A percentile compares a stretch with the other conserved stretches of the same genome.
Evolutionary conservation across 148 eudicot genomes (phyloP).

Genomic region (Cornus controversa): DNA sequence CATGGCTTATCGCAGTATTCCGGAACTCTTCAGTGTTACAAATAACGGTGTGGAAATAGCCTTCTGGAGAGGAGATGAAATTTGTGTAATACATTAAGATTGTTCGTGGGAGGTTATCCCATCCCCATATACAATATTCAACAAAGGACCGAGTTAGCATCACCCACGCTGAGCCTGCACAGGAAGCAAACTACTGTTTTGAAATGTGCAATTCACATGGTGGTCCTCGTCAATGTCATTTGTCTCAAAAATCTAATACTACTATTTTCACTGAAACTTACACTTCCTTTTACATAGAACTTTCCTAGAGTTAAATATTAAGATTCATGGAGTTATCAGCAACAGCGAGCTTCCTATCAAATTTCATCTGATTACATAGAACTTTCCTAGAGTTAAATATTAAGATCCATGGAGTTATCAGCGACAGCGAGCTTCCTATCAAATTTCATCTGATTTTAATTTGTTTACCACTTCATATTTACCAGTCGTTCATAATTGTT

Average conservation of each 20-base stretch:
- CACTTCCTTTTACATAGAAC: background rate
- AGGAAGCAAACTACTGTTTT: background rate
- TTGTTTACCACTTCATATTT: background rate
- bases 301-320: too few species aligned
- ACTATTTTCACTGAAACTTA: too few species aligned
- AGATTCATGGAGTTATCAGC: background rate
- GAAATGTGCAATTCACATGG: background rate
- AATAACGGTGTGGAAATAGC: constrained; percentile 91
- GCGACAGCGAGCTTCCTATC: background rate
- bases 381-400: too few species aligned
- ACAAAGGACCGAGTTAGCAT: constrained; percentile 83
- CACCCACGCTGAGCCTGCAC: constrained; percentile 97
- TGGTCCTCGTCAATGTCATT: background rate
- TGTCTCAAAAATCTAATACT: background rate
- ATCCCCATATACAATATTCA: constrained; percentile 95
- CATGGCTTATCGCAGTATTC: constrained; percentile 73
- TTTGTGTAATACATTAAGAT: constrained; percentile 85
- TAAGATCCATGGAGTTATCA: background rate
- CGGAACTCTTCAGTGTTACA: constrained; percentile 77
- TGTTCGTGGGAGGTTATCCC: constrained; percentile 94
- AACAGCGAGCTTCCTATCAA: background rate
- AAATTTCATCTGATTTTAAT: background rate
- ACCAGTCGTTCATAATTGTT: background rate
- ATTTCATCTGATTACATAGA: background rate
- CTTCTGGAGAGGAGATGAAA: constrained; percentile 91